A percentile compares a stretch with the other conserved stretches of the same genome.
These are phyloP conservation scores for Leccinum sublutescens DNA, from an alignment of 768 basidiomycete species.

Conservation along the genomic window DNA sequence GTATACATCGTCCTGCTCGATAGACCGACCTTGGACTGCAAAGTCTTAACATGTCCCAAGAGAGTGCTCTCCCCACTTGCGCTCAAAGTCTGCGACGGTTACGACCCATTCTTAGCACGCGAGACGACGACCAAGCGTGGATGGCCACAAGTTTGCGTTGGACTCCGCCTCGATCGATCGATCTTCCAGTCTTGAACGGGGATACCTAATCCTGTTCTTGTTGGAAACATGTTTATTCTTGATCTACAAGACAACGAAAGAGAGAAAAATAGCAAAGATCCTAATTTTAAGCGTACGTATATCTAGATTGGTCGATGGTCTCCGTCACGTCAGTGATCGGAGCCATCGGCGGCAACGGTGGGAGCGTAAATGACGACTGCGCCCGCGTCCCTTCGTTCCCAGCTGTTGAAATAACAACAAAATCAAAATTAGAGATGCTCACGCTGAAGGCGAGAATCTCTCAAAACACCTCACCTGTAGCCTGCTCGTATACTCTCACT, in stretches of 20 bases:
- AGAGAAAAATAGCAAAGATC: background rate
- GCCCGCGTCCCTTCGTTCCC: slow-evolving; percentile 13
- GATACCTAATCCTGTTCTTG: background rate
- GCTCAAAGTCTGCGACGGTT: slow-evolving; percentile 73
- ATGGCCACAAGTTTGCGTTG: no score
- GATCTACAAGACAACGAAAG: background rate
- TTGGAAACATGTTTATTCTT: background rate
- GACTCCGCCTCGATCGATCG: no score
- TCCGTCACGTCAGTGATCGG: slow-evolving; percentile 24
- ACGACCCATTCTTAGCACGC: no score
- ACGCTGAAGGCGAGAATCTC: background rate
- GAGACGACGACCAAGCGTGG: no score
- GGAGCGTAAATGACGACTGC: slow-evolving; percentile 36
- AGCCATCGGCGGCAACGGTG: slow-evolving; percentile 34
- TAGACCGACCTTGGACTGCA: slow-evolving; percentile 41
- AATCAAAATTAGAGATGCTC: background rate
- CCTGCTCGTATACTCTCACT: slow-evolving; percentile 28
- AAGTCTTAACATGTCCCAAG: slow-evolving; percentile 88
- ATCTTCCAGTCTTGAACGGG: no score
- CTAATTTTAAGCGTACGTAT: slow-evolving; percentile 3
- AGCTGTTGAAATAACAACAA: background rate
- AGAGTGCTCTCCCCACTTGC: slow-evolving; percentile 69
- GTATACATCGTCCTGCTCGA: slow-evolving; percentile 34
- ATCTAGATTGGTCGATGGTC: slow-evolving; percentile 10
- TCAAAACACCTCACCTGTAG: slow-evolving; percentile 16